These are phyloP conservation scores for Colletotrichum zoysiae DNA, from an alignment of 2,329 filamentous ascomycete genomes.

Conservation along the genomic window DNA sequence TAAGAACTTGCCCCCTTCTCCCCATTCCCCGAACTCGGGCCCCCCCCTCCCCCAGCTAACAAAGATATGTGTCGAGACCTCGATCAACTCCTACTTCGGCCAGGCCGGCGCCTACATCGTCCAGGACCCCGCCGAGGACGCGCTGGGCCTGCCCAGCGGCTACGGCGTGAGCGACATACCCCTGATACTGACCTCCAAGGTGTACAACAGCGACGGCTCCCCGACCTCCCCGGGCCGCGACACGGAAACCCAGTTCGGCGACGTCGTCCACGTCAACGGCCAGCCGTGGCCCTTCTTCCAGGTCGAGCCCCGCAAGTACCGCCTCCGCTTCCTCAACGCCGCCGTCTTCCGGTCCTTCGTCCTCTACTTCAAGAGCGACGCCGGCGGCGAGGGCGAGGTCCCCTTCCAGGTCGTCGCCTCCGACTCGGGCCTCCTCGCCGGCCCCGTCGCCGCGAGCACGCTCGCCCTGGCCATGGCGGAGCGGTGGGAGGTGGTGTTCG, in stretches of 20 bases:
- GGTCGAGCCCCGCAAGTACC: slow-evolving; percentile 72
- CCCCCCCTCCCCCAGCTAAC: not conserved
- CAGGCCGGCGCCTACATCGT: slow-evolving; percentile 69
- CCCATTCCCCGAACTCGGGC: not conserved
- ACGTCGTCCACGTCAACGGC: slow-evolving; percentile 70
- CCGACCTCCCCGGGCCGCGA: slow-evolving; percentile 61
- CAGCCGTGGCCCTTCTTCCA: slow-evolving; percentile 70
- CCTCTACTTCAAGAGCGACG: slow-evolving; percentile 58
- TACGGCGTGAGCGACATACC: slow-evolving; percentile 67
- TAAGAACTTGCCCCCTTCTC: slow-evolving; percentile 35
- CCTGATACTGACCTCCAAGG: slow-evolving; percentile 62
- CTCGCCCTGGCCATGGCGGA: slow-evolving; percentile 66
- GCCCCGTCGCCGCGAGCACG: slow-evolving; percentile 57
- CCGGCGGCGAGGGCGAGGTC: slow-evolving; percentile 50
- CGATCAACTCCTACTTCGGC: slow-evolving; percentile 67
- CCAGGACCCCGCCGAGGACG: slow-evolving; percentile 61
- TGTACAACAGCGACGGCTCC: slow-evolving; percentile 64
- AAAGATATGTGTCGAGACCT: slow-evolving; percentile 52
- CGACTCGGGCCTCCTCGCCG: slow-evolving; percentile 63
- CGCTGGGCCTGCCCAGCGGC: slow-evolving; percentile 61
- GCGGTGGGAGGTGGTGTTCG: slow-evolving; percentile 69
- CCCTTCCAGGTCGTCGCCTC: slow-evolving; percentile 67
- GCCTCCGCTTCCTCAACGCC: slow-evolving; percentile 66
- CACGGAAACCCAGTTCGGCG: slow-evolving; percentile 64
- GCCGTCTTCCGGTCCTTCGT: slow-evolving; percentile 62